Percentiles rank a stretch among this genome's conserved stretches.
These are phyloP conservation scores for Beauveria asiatica DNA, from an alignment of 2,329 filamentous ascomycete genomes.

Conservation along the genomic window DNA sequence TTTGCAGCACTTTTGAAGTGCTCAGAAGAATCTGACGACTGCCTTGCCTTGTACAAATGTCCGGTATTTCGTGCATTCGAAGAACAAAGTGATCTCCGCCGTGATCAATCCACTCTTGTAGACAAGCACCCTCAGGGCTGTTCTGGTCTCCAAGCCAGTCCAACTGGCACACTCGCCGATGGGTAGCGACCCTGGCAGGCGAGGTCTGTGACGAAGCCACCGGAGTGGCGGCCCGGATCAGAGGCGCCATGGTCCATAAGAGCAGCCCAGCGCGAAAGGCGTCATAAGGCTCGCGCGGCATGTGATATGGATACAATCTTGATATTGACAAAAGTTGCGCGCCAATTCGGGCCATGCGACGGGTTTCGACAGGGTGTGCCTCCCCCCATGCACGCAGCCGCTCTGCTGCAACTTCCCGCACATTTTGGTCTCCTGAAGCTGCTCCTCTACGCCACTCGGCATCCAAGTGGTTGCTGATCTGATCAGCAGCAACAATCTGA, in stretches of 20 bases:
- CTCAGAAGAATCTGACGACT: background rate
- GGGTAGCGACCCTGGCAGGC: background rate
- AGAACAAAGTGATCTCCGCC: background rate
- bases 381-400: background rate
- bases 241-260: background rate
- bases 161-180: background rate
- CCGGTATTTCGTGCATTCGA: background rate
- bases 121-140: background rate
- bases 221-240: background rate
- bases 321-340: background rate
- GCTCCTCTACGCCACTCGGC: background rate
- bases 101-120: background rate
- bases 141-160: background rate
- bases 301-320: background rate
- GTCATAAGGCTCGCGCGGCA: background rate
- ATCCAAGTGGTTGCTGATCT: background rate
- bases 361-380: background rate
- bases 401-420: background rate
- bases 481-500: background rate
- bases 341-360: background rate
- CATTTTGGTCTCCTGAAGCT: background rate
- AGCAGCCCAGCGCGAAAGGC: background rate
- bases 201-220: background rate
- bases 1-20: background rate
- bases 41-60: background rate